phyloP scores from a whole-genome alignment of 75 land plant species.

The Sequoiadendron giganteum region DNA sequence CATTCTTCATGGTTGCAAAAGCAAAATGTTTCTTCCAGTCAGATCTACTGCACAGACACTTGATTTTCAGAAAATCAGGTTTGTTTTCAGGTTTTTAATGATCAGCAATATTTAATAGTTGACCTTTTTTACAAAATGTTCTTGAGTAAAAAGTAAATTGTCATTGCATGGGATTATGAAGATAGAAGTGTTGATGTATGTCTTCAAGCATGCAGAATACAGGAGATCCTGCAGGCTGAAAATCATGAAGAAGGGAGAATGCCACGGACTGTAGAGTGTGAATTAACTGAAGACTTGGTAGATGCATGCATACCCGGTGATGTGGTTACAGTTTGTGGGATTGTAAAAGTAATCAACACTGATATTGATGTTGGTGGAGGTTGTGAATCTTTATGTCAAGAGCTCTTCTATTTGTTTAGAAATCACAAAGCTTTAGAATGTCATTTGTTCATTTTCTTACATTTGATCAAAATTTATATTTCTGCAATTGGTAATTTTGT shows the following conservation, averaged over 20 bases:
- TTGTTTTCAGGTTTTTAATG: constrained; percentile 2
- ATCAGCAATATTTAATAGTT: neutral
- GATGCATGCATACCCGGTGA: constrained; percentile 96
- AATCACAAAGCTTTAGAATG: neutral
- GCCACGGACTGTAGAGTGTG: constrained; percentile 97
- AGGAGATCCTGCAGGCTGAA: constrained; percentile 64
- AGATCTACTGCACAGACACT: constrained; percentile 57
- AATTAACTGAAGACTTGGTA: constrained; percentile 92
- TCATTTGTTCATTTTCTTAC: neutral
- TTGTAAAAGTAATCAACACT: constrained; percentile 86
- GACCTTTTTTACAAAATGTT: neutral
- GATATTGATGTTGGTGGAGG: constrained; percentile 97
- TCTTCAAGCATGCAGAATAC: constrained; percentile 48
- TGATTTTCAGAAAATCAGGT: constrained; percentile 97
- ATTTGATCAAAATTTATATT: neutral
- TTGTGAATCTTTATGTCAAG: constrained; percentile 11
- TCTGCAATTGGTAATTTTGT: neutral
- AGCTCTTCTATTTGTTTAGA: neutral
- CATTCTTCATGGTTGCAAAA: constrained; percentile 67
- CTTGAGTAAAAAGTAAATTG: neutral
- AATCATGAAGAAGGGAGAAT: constrained; percentile 94
- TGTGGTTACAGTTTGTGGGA: constrained; percentile 93
- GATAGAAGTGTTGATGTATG: neutral
- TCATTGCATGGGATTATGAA: neutral
- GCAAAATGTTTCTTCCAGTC: constrained; percentile 74